phyloP scores from a whole-genome alignment of 1,284 basidiomycete species.

The Schizophyllum amplum region DNA sequence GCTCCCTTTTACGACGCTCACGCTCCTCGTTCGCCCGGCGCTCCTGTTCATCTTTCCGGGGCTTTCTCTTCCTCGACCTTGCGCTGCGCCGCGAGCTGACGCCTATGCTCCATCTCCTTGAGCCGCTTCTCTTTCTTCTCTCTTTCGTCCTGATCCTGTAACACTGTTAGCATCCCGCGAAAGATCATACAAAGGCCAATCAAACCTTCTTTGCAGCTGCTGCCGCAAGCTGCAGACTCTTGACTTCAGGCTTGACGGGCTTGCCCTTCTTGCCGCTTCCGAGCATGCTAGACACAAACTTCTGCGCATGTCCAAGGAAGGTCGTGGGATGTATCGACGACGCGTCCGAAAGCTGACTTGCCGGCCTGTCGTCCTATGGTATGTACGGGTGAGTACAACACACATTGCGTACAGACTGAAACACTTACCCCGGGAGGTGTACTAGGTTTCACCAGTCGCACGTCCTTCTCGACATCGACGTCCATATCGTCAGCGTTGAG shows the following conservation, averaged over 20 bases:
- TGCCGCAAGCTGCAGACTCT: constrained; percentile 77
- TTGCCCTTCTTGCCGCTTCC: constrained; percentile 53
- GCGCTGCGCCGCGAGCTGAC: constrained; percentile 60
- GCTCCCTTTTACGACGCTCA: constrained; percentile 65
- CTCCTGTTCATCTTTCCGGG: constrained; percentile 54
- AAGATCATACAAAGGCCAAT: not conserved
- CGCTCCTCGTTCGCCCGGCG: constrained; percentile 61
- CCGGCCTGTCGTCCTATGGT: constrained; percentile 17
- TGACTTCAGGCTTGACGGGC: constrained; percentile 54
- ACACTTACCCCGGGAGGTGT: constrained; percentile 30
- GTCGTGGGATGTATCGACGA: constrained; percentile 46
- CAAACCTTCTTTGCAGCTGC: constrained; percentile 77
- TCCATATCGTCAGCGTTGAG: constrained; percentile 18
- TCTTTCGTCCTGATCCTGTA: constrained; percentile 78
- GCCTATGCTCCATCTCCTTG: constrained; percentile 74
- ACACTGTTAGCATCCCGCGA: not conserved
- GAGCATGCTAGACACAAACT: constrained; percentile 53
- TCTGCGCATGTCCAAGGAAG: constrained; percentile 60
- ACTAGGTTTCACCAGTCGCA: constrained; percentile 22
- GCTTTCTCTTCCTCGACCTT: constrained; percentile 76
- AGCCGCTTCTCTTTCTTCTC: constrained; percentile 70
- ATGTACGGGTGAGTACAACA: constrained; percentile 24
- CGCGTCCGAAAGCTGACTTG: constrained; percentile 47
- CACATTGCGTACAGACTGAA: constrained; percentile 27
- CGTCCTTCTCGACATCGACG: constrained; percentile 22